These are phyloP conservation scores for Phytophthora nicotianae DNA, from an alignment of 352 stramenopile species.

Conservation along the genomic window DNA sequence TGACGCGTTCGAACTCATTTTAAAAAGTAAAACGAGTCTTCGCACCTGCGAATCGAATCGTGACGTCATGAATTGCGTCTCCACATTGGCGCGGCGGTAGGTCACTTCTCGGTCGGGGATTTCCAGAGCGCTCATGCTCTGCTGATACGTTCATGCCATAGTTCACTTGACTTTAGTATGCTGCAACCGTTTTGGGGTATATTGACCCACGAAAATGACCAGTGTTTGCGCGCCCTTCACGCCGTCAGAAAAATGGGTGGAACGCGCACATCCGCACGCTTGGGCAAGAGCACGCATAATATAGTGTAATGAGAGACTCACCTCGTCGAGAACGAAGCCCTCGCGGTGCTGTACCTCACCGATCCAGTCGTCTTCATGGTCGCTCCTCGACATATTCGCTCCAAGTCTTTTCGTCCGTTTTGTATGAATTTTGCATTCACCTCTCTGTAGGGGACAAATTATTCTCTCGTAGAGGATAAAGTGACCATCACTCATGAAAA, in stretches of 20 bases:
- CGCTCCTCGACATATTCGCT: slow-evolving; percentile 53
- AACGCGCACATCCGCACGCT: not conserved
- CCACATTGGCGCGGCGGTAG: slow-evolving; percentile 63
- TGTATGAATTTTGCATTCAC: slow-evolving; percentile 7
- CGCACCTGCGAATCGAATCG: slow-evolving; percentile 64
- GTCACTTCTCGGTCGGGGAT: slow-evolving; percentile 60
- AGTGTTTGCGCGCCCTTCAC: not conserved
- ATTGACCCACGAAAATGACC: slow-evolving; percentile 16
- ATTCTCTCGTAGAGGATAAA: slow-evolving; percentile 11
- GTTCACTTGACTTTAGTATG: slow-evolving; percentile 27
- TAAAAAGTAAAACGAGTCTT: not conserved
- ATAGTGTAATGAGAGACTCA: slow-evolving; percentile 22
- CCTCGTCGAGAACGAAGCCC: slow-evolving; percentile 68
- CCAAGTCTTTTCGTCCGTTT: slow-evolving; percentile 24
- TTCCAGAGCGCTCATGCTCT: slow-evolving; percentile 50
- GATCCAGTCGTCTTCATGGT: slow-evolving; percentile 75
- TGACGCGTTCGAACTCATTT: slow-evolving; percentile 1
- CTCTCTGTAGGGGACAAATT: slow-evolving; percentile 1
- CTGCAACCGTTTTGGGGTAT: slow-evolving; percentile 7
- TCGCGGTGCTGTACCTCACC: slow-evolving; percentile 49
- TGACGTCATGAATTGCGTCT: slow-evolving; percentile 61
- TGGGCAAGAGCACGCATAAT: not conserved
- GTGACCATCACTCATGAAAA: slow-evolving; percentile 22
- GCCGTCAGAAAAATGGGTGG: slow-evolving; percentile 3
- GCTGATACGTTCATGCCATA: slow-evolving; percentile 26